These are phyloP conservation scores for Irpex rosettiformis DNA, from an alignment of 1,284 basidiomycete genomes.

Conservation along the genomic window DNA sequence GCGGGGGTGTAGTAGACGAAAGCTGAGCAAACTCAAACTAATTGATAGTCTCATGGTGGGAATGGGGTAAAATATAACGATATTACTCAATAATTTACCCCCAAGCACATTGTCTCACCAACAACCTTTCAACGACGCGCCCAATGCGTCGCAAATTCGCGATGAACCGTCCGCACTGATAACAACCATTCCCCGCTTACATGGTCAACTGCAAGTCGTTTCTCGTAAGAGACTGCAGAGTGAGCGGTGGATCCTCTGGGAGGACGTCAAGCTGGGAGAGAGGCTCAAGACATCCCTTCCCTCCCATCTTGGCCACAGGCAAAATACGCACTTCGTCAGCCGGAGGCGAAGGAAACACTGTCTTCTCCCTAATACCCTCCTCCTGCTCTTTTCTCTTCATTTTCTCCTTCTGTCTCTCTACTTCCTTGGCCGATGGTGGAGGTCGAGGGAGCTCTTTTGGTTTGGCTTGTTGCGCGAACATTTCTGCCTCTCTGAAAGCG, in stretches of 20 bases:
- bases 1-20: too few species aligned
- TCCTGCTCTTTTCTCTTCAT: not conserved
- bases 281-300: not conserved
- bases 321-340: not conserved
- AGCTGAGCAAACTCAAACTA: too few species aligned
- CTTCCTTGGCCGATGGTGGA: not conserved
- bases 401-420: not conserved
- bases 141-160: too few species aligned
- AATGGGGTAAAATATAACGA: too few species aligned
- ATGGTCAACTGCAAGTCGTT: not conserved
- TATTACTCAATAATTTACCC: too few species aligned
- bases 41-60: too few species aligned
- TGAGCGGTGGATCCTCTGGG: not conserved
- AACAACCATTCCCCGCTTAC: not conserved
- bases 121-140: too few species aligned
- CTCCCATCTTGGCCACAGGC: not conserved
- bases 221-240: not conserved
- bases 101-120: too few species aligned
- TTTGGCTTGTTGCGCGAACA: not conserved
- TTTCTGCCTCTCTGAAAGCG: not conserved
- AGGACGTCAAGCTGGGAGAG: not conserved
- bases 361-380: not conserved
- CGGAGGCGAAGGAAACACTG: not conserved
- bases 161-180: too few species aligned
- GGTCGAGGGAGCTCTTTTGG: not conserved